Percentiles rank a stretch among this genome's conserved stretches.
These are phyloP conservation scores for Candida dubliniensis DNA, from an alignment of 1,139 yeast species.

Conservation along the genomic window DNA sequence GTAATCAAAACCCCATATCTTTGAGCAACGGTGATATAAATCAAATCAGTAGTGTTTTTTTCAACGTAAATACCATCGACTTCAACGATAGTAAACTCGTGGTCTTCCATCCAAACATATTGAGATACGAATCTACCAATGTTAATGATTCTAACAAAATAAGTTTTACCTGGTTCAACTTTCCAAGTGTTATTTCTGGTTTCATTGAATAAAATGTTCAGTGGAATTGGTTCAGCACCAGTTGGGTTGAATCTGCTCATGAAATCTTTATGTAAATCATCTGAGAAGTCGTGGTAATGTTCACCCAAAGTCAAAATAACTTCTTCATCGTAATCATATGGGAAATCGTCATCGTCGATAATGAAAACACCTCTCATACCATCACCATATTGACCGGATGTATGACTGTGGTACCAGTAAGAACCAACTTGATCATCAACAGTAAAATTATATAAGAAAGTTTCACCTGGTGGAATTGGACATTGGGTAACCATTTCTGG, in stretches of 20 bases:
- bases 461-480: constrained; percentile 67
- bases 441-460: constrained; percentile 64
- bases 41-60: constrained; percentile 54
- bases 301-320: constrained; percentile 57
- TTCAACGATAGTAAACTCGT: constrained; percentile 65
- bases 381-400: constrained; percentile 74
- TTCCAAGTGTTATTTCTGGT: constrained; percentile 56
- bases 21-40: constrained; percentile 72
- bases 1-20: constrained; percentile 62
- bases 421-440: constrained; percentile 69
- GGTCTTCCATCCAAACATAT: constrained; percentile 66
- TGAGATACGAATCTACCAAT: constrained; percentile 74
- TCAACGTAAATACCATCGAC: constrained; percentile 70
- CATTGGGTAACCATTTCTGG: constrained; percentile 78
- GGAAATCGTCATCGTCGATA: constrained; percentile 60
- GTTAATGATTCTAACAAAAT: constrained; percentile 61
- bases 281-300: constrained; percentile 57
- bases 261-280: constrained; percentile 46
- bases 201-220: constrained; percentile 63
- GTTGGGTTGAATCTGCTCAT: constrained; percentile 70
- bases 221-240: constrained; percentile 82
- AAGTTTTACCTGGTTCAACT: constrained; percentile 62
- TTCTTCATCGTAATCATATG: constrained; percentile 64
- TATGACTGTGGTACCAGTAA: constrained; percentile 83
- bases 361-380: constrained; percentile 75